A percentile compares a stretch with the other conserved stretches of the same genome.
These are phyloP conservation scores for Exophiala sp. DNA, from an alignment of 2,329 filamentous ascomycete species.

Conservation along the genomic window DNA sequence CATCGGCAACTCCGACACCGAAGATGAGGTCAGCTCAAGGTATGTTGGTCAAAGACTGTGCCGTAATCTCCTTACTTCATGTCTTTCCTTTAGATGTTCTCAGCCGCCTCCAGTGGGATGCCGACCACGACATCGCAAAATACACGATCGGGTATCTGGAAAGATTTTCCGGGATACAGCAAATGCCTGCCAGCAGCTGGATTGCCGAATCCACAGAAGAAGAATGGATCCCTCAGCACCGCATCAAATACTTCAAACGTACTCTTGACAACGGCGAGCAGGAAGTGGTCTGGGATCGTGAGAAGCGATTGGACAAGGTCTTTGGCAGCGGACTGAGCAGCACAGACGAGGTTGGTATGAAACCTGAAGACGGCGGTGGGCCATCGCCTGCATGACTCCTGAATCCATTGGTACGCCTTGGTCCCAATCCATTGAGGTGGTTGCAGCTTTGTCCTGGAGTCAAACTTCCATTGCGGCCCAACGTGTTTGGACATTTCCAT, in stretches of 20 bases:
- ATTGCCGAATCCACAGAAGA: slow-evolving; percentile 50
- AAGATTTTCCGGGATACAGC: slow-evolving; percentile 47
- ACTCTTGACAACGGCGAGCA: slow-evolving; percentile 28
- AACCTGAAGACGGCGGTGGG: slow-evolving; percentile 10
- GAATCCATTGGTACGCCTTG: too few species aligned
- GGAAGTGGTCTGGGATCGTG: slow-evolving; percentile 48
- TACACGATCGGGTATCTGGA: slow-evolving; percentile 52
- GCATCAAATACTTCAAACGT: slow-evolving; percentile 47
- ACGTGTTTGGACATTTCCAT: background rate
- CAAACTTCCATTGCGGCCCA: background rate
- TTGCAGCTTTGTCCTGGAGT: too few species aligned
- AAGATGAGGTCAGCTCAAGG: slow-evolving; percentile 25
- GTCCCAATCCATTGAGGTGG: too few species aligned
- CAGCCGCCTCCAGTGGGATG: slow-evolving; percentile 48
- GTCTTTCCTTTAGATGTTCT: slow-evolving; percentile 37
- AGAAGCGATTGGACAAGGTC: slow-evolving; percentile 42
- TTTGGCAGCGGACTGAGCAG: slow-evolving; percentile 32
- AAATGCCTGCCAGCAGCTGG: slow-evolving; percentile 47
- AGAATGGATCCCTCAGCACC: slow-evolving; percentile 53
- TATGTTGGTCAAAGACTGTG: slow-evolving; percentile 3
- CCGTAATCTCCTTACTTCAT: slow-evolving; percentile 2
- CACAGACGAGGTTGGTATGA: slow-evolving; percentile 1
- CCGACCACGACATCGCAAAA: slow-evolving; percentile 39
- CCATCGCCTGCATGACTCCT: slow-evolving; percentile 3
- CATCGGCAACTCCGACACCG: background rate